These are phyloP conservation scores for Carpinus fangiana DNA, from an alignment of 306 rosid species.

Conservation along the genomic window DNA sequence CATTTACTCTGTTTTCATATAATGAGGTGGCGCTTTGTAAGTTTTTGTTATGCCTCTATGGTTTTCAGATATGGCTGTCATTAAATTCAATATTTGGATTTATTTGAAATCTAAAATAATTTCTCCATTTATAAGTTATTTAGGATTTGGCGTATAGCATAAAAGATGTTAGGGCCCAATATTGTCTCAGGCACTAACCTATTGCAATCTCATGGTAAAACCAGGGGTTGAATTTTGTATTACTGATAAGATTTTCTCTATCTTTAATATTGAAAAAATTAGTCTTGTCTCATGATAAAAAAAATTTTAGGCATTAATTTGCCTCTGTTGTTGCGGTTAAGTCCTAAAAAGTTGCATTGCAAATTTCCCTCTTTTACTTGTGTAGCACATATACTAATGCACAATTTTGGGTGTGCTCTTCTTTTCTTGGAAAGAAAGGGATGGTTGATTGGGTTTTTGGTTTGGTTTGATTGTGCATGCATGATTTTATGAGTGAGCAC, in stretches of 20 bases:
- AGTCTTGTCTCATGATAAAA: slow-evolving; percentile 3
- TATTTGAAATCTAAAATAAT: not conserved
- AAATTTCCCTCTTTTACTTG: not conserved
- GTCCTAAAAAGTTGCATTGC: not conserved
- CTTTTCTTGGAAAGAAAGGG: not conserved
- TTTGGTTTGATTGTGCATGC: not conserved
- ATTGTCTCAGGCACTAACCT: not conserved
- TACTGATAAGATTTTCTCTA: slow-evolving; percentile 3
- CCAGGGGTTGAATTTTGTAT: not conserved
- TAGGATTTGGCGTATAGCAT: slow-evolving; percentile 13
- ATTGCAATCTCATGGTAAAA: not conserved
- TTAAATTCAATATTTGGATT: not conserved
- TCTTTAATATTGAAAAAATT: not conserved
- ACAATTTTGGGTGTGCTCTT: not conserved
- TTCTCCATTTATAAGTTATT: slow-evolving; percentile 16
- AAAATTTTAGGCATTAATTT: not conserved
- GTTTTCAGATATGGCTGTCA: slow-evolving; percentile 14
- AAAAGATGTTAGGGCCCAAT: not conserved
- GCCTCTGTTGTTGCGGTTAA: not conserved
- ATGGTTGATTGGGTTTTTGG: not conserved
- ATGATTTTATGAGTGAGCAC: not conserved
- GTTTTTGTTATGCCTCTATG: not conserved
- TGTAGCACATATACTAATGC: not conserved
- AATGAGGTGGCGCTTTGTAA: not conserved
- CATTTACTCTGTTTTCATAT: not conserved